These are phyloP conservation scores for Rubia tinctorum DNA, from an alignment of 305 asterid genomes.

Conservation along the genomic window DNA sequence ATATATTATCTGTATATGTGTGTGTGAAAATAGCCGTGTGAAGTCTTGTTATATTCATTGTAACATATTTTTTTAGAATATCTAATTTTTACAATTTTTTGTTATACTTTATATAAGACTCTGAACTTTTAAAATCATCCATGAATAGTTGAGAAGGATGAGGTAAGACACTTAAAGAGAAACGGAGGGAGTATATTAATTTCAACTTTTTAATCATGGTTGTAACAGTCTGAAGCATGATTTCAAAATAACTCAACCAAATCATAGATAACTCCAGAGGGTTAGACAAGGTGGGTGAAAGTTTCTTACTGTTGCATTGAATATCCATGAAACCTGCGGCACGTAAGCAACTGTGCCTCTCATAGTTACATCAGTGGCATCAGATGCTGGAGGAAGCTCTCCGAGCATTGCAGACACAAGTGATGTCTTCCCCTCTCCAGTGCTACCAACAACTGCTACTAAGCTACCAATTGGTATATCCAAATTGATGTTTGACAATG, in stretches of 20 bases:
- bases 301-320: conserved; percentile 81
- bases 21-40: no score
- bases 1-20: no score
- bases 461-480: conserved; percentile 87
- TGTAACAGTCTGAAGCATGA: background rate
- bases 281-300: background rate
- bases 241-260: background rate
- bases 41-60: no score
- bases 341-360: conserved; percentile 93
- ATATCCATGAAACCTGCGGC: conserved; percentile 98
- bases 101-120: no score
- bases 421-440: conserved; percentile 98
- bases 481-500: conserved; percentile 76
- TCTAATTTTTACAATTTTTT: no score
- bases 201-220: background rate
- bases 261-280: background rate
- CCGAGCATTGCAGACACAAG: conserved; percentile 92
- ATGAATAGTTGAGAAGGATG: no score
- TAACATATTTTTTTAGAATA: no score
- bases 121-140: no score
- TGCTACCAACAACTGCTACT: conserved; percentile 86
- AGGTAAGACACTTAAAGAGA: no score
- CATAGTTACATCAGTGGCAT: conserved; percentile 51
- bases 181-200: background rate
- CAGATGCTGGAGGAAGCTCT: conserved; percentile 82